Evolutionary conservation across 2,329 filamentous ascomycete species (phyloP).

Genomic region (Paracorniculantispora psalliotae): DNA sequence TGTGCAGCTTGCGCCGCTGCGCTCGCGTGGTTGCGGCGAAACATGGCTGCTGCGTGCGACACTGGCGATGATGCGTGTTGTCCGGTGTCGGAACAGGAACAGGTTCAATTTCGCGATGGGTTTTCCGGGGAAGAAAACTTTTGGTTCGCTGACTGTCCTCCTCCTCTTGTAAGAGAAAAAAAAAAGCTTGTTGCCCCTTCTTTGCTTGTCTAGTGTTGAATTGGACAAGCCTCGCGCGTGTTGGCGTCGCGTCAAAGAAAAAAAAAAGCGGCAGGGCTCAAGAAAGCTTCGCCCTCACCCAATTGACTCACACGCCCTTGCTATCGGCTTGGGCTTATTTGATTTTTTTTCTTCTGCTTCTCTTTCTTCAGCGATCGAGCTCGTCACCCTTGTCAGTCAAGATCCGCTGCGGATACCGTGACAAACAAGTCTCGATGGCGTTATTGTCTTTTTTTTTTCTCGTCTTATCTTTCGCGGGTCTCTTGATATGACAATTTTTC

Average conservation of each 20-base stretch:
- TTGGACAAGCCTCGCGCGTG: neutral
- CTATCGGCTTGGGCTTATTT: neutral
- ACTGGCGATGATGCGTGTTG: neutral
- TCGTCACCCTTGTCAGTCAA: slow-evolving; percentile 4
- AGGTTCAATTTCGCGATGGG: neutral
- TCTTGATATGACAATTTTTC: neutral
- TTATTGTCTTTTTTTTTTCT: neutral
- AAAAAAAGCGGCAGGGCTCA: neutral
- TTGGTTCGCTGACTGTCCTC: neutral
- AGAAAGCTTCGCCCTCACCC: neutral
- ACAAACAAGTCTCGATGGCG: neutral
- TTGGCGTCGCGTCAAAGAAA: neutral
- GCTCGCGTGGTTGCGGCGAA: slow-evolving; percentile 8
- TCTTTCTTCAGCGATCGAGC: neutral
- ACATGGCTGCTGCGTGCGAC: neutral
- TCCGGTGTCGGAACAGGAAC: neutral
- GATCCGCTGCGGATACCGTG: slow-evolving; percentile 13
- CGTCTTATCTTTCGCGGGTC: neutral
- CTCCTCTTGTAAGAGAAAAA: neutral
- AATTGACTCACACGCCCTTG: neutral
- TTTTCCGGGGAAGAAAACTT: neutral
- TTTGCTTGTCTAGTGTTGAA: slow-evolving; percentile 8
- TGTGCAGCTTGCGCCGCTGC: slow-evolving; percentile 1
- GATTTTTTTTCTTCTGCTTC: neutral
- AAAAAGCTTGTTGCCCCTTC: neutral